A percentile compares a stretch with the other conserved stretches of the same genome.
These are phyloP conservation scores for Colletotrichum neosansevieriae DNA, from an alignment of 2,329 filamentous ascomycete species.

Conservation along the genomic window DNA sequence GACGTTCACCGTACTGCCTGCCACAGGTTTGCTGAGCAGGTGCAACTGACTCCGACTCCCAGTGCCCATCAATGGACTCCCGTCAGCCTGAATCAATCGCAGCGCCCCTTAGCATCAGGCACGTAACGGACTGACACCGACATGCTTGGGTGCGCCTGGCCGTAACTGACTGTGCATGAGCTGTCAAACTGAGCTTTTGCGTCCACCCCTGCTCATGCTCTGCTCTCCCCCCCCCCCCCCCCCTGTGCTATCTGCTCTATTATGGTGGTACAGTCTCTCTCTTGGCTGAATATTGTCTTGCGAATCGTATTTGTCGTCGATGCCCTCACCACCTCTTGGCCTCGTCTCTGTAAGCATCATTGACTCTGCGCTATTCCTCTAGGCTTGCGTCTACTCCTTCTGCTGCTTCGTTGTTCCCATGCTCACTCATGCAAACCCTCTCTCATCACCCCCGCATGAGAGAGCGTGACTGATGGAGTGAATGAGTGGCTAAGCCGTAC, in stretches of 20 bases:
- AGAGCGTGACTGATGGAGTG: too few relatives aligned
- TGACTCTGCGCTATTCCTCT: constrained; percentile 27
- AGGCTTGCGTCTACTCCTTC: constrained; percentile 19
- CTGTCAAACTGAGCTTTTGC: constrained; percentile 6
- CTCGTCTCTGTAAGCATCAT: constrained; percentile 21
- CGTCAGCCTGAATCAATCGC: too few relatives aligned
- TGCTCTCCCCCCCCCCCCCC: too few relatives aligned
- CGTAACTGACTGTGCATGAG: background rate
- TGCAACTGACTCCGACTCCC: background rate
- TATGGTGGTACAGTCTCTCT: background rate
- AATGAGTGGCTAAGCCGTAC: background rate
- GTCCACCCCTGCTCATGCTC: background rate
- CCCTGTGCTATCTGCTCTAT: background rate
- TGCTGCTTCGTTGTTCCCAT: background rate
- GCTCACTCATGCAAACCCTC: constrained; percentile 4
- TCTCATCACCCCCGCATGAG: too few relatives aligned
- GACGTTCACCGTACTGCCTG: constrained; percentile 4
- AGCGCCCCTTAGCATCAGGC: background rate
- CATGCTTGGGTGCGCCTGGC: background rate
- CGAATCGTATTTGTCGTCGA: constrained; percentile 22
- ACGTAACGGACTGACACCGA: background rate
- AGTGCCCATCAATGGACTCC: too few relatives aligned
- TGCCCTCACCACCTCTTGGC: constrained; percentile 12
- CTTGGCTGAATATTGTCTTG: constrained; percentile 1
- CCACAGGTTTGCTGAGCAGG: background rate